A percentile compares a stretch with the other conserved stretches of the same genome.
Conservation (phyloP, 371 early-diverging fungal species). For the Saksenaea vasiformis region DNA sequence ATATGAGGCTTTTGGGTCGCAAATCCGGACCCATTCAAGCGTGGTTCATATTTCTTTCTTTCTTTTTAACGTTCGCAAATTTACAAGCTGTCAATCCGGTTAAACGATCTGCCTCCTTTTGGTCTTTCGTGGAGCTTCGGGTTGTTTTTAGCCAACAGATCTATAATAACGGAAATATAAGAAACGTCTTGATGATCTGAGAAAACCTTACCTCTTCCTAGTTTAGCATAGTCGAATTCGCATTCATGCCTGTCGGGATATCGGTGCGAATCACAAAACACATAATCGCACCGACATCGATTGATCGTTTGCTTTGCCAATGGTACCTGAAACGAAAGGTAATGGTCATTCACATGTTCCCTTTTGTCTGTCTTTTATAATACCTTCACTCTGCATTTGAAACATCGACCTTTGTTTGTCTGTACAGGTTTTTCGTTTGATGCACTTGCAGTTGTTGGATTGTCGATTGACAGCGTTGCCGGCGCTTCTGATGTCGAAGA, state of each 20-base stretch:
- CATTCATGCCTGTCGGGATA: conserved; percentile 79
- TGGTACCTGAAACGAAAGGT: conserved; percentile 52
- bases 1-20: too few species aligned
- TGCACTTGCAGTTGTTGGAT: conserved; percentile 20
- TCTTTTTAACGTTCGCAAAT: neutral
- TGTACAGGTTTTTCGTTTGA: conserved; percentile 48
- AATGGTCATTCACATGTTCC: neutral
- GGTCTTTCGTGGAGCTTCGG: conserved; percentile 77
- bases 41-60: too few species aligned
- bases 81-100: conserved; percentile 61
- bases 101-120: conserved; percentile 76
- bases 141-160: conserved; percentile 74
- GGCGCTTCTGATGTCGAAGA: neutral
- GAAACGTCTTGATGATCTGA: neutral
- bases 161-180: conserved; percentile 25
- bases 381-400: conserved; percentile 73
- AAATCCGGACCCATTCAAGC: too few species aligned
- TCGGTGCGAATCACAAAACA: conserved; percentile 81
- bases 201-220: conserved; percentile 52
- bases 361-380: neutral
- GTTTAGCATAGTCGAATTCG: conserved; percentile 72
- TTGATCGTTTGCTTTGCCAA: conserved; percentile 82
- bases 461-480: neutral
- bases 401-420: conserved; percentile 76
- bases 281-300: conserved; percentile 79